Evolutionary conservation across 345 rosid species (phyloP).

Genomic region (Camelina hispida): DNA sequence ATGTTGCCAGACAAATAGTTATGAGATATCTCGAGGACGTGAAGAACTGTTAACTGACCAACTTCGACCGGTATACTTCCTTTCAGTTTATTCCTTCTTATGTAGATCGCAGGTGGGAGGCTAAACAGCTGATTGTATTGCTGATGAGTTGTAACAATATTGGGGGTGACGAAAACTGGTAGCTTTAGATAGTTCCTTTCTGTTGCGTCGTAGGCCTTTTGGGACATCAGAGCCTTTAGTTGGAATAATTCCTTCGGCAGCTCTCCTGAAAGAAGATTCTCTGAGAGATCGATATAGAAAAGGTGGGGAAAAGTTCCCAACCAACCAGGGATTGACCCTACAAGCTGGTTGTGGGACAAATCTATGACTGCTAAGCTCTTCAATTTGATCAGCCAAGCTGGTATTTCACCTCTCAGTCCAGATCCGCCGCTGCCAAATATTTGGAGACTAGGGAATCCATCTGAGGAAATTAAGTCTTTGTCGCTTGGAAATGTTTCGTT

Average conservation of each 20-base stretch:
- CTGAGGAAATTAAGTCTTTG: constrained; percentile 36
- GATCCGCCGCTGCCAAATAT: constrained; percentile 68
- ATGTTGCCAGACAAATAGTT: constrained; percentile 68
- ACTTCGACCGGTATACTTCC: constrained; percentile 67
- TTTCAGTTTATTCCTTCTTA: constrained; percentile 58
- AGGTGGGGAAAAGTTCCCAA: constrained; percentile 56
- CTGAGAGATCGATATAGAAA: constrained; percentile 79
- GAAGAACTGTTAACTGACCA: constrained; percentile 66
- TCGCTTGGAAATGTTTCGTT: constrained; percentile 57
- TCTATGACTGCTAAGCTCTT: constrained; percentile 61
- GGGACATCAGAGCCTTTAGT: constrained; percentile 53
- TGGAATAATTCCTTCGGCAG: constrained; percentile 54
- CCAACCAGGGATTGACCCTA: constrained; percentile 75
- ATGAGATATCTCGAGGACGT: constrained; percentile 56
- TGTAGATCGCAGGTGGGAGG: constrained; percentile 78
- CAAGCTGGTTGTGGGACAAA: constrained; percentile 59
- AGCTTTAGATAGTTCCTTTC: constrained; percentile 58
- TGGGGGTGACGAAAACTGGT: constrained; percentile 72
- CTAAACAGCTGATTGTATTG: constrained; percentile 74
- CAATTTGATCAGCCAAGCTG: constrained; percentile 67
- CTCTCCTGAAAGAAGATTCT: constrained; percentile 62
- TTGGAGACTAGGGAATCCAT: constrained; percentile 66
- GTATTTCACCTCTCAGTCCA: constrained; percentile 62
- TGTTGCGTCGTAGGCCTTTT: constrained; percentile 42
- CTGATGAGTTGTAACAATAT: constrained; percentile 53